Evolutionary conservation across 164 flowering plant species (phyloP).

Genomic region (Berberis vulgaris): DNA sequence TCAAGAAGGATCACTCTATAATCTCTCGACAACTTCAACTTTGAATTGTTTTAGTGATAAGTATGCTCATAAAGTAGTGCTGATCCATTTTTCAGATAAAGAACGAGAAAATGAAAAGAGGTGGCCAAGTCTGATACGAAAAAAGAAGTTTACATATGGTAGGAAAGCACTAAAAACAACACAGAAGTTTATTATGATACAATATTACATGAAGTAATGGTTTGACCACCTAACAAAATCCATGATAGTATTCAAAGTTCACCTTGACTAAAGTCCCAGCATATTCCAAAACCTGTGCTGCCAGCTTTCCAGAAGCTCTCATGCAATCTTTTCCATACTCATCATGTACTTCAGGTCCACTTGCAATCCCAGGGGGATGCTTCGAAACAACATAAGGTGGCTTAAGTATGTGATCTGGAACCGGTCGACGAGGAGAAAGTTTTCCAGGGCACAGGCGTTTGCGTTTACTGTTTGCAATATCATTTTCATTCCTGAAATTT

Average conservation of each 20-base stretch:
- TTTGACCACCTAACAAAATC: neutral
- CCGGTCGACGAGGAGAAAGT: slow-evolving; percentile 72
- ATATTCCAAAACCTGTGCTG: slow-evolving; percentile 86
- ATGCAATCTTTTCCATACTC: slow-evolving; percentile 70
- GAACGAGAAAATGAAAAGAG: too few relatives aligned
- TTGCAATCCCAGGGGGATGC: slow-evolving; percentile 55
- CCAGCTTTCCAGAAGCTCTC: slow-evolving; percentile 95
- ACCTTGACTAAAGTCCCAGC: slow-evolving; percentile 98
- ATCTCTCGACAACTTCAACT: too few relatives aligned
- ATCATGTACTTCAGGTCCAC: slow-evolving; percentile 84
- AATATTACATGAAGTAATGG: neutral
- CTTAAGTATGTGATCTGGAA: slow-evolving; percentile 65
- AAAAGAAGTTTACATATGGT: too few relatives aligned
- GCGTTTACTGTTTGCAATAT: slow-evolving; percentile 24
- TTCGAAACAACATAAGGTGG: slow-evolving; percentile 67
- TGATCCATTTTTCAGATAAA: too few relatives aligned
- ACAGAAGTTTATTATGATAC: too few relatives aligned
- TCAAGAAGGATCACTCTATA: too few relatives aligned
- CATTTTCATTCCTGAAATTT: slow-evolving; percentile 27
- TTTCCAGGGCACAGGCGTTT: slow-evolving; percentile 71
- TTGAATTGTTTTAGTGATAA: too few relatives aligned
- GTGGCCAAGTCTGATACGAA: too few relatives aligned
- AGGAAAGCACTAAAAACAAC: too few relatives aligned
- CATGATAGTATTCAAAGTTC: slow-evolving; percentile 3
- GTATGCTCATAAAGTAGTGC: too few relatives aligned